Percentiles rank a stretch among this genome's conserved stretches.
Conservation (phyloP, 2,329 filamentous ascomycete genomes). For the Rhynchosporium graminicola region DNA sequence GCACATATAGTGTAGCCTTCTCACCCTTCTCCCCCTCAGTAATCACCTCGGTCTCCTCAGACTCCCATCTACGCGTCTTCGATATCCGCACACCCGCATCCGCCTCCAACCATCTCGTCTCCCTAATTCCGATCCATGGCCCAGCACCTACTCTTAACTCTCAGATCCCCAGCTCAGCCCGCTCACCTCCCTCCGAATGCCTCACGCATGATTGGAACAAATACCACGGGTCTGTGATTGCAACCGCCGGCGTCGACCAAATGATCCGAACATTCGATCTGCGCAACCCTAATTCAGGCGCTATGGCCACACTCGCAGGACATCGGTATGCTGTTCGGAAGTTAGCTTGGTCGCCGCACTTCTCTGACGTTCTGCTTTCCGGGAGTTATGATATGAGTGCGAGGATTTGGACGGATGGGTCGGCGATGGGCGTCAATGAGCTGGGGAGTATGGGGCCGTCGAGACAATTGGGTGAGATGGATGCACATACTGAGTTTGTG, state of each 20-base stretch:
- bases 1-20: conserved; percentile 92
- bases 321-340: conserved; percentile 90
- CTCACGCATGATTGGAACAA: conserved; percentile 99
- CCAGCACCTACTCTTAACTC: conserved; percentile 42
- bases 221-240: conserved; percentile 81
- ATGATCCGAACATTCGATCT: conserved; percentile 89
- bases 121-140: conserved; percentile 82
- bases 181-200: conserved; percentile 59
- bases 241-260: conserved; percentile 86
- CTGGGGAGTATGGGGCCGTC: conserved; percentile 28
- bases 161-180: conserved; percentile 32
- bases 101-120: conserved; percentile 82
- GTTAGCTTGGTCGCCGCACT: conserved; percentile 89
- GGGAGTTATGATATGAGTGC: conserved; percentile 99
- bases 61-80: conserved; percentile 87
- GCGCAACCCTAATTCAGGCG: conserved; percentile 70
- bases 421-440: conserved; percentile 44
- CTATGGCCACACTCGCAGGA: conserved; percentile 72
- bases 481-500: conserved; percentile 90
- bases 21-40: conserved; percentile 84
- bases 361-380: conserved; percentile 82
- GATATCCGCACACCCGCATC: conserved; percentile 85
- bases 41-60: conserved; percentile 83
- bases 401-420: conserved; percentile 84
- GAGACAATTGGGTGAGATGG: conserved; percentile 68